Percentiles rank a stretch among this genome's conserved stretches.
phyloP scores from a whole-genome alignment of 768 basidiomycete genomes.

The Mycena rebaudengoi region DNA sequence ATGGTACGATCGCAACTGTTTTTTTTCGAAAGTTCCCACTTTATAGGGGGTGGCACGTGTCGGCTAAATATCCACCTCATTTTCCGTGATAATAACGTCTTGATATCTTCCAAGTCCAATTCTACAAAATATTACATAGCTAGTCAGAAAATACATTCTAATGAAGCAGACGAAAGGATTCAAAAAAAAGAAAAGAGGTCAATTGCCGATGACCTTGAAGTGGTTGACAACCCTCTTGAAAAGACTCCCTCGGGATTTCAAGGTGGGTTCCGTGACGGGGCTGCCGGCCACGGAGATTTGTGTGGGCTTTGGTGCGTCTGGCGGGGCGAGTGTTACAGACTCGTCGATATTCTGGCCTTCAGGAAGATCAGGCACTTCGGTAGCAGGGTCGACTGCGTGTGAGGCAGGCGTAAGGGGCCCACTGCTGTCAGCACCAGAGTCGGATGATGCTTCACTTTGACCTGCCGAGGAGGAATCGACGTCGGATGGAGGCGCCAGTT shows the following conservation, averaged over 20 bases:
- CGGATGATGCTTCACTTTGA: conserved; percentile 18
- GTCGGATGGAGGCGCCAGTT: conserved; percentile 23
- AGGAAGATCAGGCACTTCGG: conserved; percentile 53
- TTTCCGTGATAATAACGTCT: too few species aligned
- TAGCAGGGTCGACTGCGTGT: conserved; percentile 46
- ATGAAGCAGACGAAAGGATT: not conserved
- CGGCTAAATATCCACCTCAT: too few species aligned
- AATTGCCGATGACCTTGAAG: conserved; percentile 39
- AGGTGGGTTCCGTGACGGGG: not conserved
- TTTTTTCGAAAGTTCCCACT: too few species aligned
- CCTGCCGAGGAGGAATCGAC: conserved; percentile 27
- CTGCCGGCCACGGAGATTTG: not conserved
- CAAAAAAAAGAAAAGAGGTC: not conserved
- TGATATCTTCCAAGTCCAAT: not conserved
- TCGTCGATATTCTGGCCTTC: conserved; percentile 47
- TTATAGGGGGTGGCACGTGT: too few species aligned
- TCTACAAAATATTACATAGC: not conserved
- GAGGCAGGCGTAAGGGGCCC: conserved; percentile 58
- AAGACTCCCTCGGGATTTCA: conserved; percentile 24
- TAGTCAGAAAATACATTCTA: not conserved
- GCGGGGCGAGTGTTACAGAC: conserved; percentile 10
- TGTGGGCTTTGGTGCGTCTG: not conserved
- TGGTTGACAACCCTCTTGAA: conserved; percentile 50
- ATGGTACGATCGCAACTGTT: conserved; percentile 36
- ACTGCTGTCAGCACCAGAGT: conserved; percentile 4